Base-by-base conservation (phyloP, 495 filamentous ascomycete genomes). In the Aspergillus avenaceus region DNA sequence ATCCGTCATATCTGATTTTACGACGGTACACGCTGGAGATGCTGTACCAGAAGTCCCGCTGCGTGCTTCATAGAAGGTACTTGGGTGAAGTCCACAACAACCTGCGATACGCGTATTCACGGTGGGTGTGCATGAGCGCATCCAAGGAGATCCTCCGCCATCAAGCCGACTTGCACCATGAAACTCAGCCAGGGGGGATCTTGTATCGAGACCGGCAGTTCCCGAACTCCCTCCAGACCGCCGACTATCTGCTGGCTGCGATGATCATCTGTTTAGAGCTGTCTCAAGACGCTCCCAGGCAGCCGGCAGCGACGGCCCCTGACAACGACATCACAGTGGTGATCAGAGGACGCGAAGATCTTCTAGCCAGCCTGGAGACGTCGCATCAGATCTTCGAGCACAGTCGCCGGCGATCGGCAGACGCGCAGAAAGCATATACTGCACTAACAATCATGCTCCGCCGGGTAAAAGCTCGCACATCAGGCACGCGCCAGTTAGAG, bases 181-280 rank as follows among this genome's bases (percentile, higher is more conserved):
- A 95, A 57, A 85, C 81, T 3, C 79, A 86, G 59, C 82, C 85
- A 2, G 83, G 82, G 26, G 88, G 89, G 5, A 79, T 86, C 13
- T 66, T 91, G 32, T 79, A 85, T 47, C 77, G 76, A 18, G 84
- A 89, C 64, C 82, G 84, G 56, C 90, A 80, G 76, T 87, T 85
- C 63, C 81, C 92, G 43, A 89, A 81, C 14, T 86, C 86, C 0
- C 77, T 95, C 4, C 88, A 89, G 14, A 86, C 84, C 41, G 75
- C 80, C 21, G 92, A 97, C 56, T 95, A 92, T 57, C 69, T 96
- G 12, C 83, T 95, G 14, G 90, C 88, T 1, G 86, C 88, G 2
- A 96, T 96, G 89, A 83, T 96, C 48, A 77, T 97, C 16, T 85
- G 84, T 55, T 72, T 96, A 25, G 90, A 95, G 53, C 72, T 96